These are phyloP conservation scores for Blastobotrys chiropterorum DNA, from an alignment of 805 yeast species.

Conservation along the genomic window DNA sequence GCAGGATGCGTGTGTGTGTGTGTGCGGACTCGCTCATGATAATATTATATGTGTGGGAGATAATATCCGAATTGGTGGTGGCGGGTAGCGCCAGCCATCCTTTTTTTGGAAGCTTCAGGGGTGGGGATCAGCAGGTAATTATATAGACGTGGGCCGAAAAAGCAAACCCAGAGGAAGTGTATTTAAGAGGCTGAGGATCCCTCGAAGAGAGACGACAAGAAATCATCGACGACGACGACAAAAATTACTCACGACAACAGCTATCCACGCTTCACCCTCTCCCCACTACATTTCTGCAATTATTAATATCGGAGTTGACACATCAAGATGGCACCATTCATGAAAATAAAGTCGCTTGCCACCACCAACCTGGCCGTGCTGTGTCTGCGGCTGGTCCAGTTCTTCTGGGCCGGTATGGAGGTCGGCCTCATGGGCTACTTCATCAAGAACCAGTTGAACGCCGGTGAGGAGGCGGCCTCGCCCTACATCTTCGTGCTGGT, in stretches of 20 bases:
- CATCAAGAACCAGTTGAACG: slow-evolving; percentile 16
- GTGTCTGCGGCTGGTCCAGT: slow-evolving; percentile 23
- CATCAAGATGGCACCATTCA: not conserved
- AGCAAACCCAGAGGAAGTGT: too few relatives aligned
- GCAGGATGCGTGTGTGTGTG: too few relatives aligned
- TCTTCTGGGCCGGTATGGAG: slow-evolving; percentile 27
- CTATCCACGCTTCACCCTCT: not conserved
- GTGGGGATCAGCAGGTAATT: not conserved
- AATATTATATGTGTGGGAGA: not conserved
- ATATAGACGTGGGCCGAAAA: not conserved
- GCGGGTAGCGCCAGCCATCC: not conserved
- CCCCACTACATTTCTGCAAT: not conserved
- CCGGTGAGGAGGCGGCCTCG: slow-evolving; percentile 19
- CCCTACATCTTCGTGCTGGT: slow-evolving; percentile 24
- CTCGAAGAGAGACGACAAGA: too few relatives aligned
- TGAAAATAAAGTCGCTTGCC: slow-evolving; percentile 20
- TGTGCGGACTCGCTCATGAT: not conserved
- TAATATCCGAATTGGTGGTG: not conserved
- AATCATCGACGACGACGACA: too few relatives aligned
- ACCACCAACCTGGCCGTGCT: slow-evolving; percentile 24
- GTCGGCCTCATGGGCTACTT: slow-evolving; percentile 24
- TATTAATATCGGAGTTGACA: not conserved
- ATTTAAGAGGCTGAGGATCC: not conserved
- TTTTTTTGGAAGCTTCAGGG: not conserved
- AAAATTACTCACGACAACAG: not conserved